Evolutionary conservation across 2,329 filamentous ascomycete genomes (phyloP).

Genomic region (Trichoderma cornu-damae): DNA sequence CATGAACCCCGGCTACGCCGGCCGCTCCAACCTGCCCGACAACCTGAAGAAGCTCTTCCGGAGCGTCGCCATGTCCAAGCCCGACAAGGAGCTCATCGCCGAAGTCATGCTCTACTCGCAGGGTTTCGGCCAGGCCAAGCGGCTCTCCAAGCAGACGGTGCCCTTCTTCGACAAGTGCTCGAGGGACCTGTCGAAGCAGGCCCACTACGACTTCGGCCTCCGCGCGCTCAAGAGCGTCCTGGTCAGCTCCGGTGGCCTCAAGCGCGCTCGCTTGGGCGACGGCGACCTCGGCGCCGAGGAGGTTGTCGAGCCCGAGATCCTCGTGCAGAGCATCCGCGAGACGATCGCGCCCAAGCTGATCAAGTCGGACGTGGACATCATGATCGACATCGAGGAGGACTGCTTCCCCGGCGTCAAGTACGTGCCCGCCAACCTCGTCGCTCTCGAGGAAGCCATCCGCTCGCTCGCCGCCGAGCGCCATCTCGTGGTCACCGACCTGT

Average conservation of each 20-base stretch:
- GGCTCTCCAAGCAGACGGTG: constrained; percentile 89
- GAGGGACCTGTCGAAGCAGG: constrained; percentile 80
- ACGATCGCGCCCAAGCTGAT: constrained; percentile 98
- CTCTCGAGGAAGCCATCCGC: constrained; percentile 74
- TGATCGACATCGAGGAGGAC: constrained; percentile 74
- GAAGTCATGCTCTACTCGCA: constrained; percentile 99
- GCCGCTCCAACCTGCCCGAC: constrained; percentile 94
- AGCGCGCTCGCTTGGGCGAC: constrained; percentile 68
- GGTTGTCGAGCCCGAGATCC: constrained; percentile 88
- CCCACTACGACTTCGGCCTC: constrained; percentile 97
- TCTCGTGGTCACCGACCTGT: constrained; percentile 83
- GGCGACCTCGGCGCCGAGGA: constrained; percentile 60
- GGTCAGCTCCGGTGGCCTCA: constrained; percentile 93
- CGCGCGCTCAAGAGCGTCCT: constrained; percentile 98
- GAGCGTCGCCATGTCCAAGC: constrained; percentile 99
- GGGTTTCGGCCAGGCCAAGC: constrained; percentile 94
- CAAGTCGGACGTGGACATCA: constrained; percentile 80
- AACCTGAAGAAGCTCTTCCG: constrained; percentile 99
- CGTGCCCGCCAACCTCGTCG: constrained; percentile 77
- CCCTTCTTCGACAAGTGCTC: constrained; percentile 96
- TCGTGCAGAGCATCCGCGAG: constrained; percentile 96
- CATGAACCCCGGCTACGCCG: constrained; percentile 99
- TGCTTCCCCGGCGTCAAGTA: constrained; percentile 94
- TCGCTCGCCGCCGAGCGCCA: constrained; percentile 79
- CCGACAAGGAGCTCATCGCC: constrained; percentile 97